These are phyloP conservation scores for Fusarium fujikuroi DNA, from an alignment of 2,329 filamentous ascomycete species.

Conservation along the genomic window DNA sequence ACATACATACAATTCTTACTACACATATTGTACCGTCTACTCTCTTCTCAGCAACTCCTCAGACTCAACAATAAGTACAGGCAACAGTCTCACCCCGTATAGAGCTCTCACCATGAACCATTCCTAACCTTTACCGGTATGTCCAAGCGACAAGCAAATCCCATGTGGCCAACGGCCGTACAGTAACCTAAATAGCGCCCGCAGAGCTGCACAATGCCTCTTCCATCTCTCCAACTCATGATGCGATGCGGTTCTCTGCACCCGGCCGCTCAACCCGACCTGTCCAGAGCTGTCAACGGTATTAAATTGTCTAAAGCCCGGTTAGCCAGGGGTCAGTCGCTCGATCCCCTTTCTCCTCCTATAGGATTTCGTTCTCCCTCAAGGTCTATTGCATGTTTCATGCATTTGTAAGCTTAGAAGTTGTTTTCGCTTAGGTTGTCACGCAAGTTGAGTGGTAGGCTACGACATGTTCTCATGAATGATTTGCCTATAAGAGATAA, in stretches of 20 bases:
- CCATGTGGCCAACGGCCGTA: constrained; percentile 14
- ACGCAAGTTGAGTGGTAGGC: neutral
- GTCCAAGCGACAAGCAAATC: neutral
- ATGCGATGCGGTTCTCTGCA: neutral
- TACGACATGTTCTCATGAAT: neutral
- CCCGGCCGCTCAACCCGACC: neutral
- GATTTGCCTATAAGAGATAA: neutral
- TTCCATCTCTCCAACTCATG: constrained; percentile 17
- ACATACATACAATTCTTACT: neutral
- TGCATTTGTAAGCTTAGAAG: constrained; percentile 8
- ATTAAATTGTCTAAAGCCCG: neutral
- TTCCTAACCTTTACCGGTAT: neutral
- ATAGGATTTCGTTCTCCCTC: neutral
- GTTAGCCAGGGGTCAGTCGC: neutral
- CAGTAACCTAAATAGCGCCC: constrained; percentile 15
- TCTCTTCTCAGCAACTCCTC: neutral
- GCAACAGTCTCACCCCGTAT: neutral
- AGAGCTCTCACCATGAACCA: neutral
- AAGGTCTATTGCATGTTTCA: neutral
- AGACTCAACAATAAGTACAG: neutral
- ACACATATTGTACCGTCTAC: neutral
- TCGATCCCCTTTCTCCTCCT: neutral
- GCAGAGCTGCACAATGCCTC: constrained; percentile 28
- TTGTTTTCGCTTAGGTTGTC: neutral
- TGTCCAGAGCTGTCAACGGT: neutral